A percentile compares a stretch with the other conserved stretches of the same genome.
phyloP scores from a whole-genome alignment of 331 rosid genomes.

The Ulmus americana region DNA sequence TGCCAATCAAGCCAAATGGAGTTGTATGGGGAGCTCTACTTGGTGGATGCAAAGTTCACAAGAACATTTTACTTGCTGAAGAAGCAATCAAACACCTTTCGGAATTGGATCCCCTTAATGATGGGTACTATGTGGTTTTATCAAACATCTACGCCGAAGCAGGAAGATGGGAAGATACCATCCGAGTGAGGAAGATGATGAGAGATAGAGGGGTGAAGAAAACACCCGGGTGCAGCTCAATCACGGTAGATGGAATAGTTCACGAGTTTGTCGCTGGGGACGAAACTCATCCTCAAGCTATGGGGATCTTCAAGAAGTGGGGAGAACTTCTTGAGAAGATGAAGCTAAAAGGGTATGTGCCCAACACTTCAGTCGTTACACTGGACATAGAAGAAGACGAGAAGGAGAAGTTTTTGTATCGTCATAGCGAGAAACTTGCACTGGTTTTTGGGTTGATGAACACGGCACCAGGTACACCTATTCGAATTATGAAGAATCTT shows the following conservation, averaged over 20 bases:
- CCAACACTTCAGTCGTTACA: slow-evolving; percentile 32
- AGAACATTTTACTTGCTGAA: slow-evolving; percentile 34
- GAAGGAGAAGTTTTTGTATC: slow-evolving; percentile 28
- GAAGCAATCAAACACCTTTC: slow-evolving; percentile 33
- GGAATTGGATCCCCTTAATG: slow-evolving; percentile 36
- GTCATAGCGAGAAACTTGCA: slow-evolving; percentile 28
- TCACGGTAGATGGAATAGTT: slow-evolving; percentile 22
- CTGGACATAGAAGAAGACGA: slow-evolving; percentile 31
- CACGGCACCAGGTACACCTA: slow-evolving; percentile 22
- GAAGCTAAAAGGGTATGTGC: slow-evolving; percentile 33
- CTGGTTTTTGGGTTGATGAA: slow-evolving; percentile 29
- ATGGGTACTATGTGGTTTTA: slow-evolving; percentile 41
- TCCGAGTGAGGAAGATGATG: slow-evolving; percentile 33
- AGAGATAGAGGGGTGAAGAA: slow-evolving; percentile 35
- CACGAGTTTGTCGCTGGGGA: slow-evolving; percentile 37
- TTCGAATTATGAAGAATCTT: slow-evolving; percentile 33
- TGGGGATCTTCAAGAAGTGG: slow-evolving; percentile 25
- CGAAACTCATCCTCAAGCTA: slow-evolving; percentile 30
- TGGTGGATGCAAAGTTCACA: slow-evolving; percentile 43
- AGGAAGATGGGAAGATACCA: slow-evolving; percentile 29
- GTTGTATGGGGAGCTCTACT: slow-evolving; percentile 43
- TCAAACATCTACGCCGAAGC: slow-evolving; percentile 44
- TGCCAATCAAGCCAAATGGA: slow-evolving; percentile 39
- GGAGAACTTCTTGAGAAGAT: slow-evolving; percentile 24
- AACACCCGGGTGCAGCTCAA: slow-evolving; percentile 31